A percentile compares a stretch with the other conserved stretches of the same genome.
These are phyloP conservation scores for Chrysoporthe deuterocubensis DNA, from an alignment of 2,329 filamentous ascomycete species.

Conservation along the genomic window DNA sequence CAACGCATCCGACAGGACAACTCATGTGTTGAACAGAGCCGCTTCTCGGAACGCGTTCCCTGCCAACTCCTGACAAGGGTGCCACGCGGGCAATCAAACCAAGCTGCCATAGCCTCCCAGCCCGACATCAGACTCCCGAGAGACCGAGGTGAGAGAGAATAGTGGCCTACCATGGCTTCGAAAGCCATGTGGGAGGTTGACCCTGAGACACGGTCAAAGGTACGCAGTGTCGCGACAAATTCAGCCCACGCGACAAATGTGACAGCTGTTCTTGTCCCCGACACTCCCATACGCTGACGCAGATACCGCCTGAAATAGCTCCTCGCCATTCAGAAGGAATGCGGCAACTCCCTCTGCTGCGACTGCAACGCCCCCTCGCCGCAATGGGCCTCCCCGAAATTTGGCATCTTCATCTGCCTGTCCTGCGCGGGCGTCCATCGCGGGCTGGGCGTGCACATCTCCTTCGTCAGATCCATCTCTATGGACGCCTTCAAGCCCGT, in stretches of 20 bases:
- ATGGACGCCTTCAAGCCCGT: conserved; percentile 98
- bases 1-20: neutral
- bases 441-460: conserved; percentile 95
- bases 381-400: conserved; percentile 98
- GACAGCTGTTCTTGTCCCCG: conserved; percentile 7
- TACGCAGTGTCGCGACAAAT: conserved; percentile 40
- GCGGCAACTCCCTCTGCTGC: conserved; percentile 88
- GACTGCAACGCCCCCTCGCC: conserved; percentile 95
- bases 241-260: neutral
- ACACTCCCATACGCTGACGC: conserved; percentile 15
- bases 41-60: conserved; percentile 12
- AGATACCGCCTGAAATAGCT: conserved; percentile 61
- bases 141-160: conserved; percentile 12
- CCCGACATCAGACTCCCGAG: neutral
- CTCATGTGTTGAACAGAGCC: neutral
- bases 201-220: conserved; percentile 94
- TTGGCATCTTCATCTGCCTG: conserved; percentile 98
- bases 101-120: conserved; percentile 5
- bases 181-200: conserved; percentile 98
- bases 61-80: conserved; percentile 16
- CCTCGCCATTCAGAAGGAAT: conserved; percentile 85
- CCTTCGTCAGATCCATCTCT: conserved; percentile 94
- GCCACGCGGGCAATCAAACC: conserved; percentile 24
- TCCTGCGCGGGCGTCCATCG: conserved; percentile 94
- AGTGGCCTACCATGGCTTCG: conserved; percentile 55